phyloP scores from a whole-genome alignment of 495 filamentous ascomycete genomes.

The Aspergillus sclerotiicarbonarius region DNA sequence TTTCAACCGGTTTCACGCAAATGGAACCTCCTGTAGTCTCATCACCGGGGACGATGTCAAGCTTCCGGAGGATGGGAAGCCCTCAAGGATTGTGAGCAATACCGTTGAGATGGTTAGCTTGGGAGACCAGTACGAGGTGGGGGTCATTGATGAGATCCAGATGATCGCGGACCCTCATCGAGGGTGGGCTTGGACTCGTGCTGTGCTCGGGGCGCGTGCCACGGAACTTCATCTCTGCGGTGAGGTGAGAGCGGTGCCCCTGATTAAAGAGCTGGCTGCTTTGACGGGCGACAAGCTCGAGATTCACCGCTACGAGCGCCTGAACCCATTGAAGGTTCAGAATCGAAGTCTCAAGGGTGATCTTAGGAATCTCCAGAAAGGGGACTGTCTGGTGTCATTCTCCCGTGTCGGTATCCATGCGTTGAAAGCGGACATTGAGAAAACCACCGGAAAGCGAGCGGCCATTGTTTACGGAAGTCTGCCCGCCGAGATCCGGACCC shows the following conservation, averaged over 20 bases:
- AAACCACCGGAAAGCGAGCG: conserved; percentile 68
- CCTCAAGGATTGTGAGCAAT: conserved; percentile 66
- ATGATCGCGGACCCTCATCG: conserved; percentile 82
- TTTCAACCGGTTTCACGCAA: conserved; percentile 73
- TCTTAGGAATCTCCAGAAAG: conserved; percentile 69
- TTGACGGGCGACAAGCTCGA: conserved; percentile 78
- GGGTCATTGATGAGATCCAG: conserved; percentile 97
- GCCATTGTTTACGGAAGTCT: conserved; percentile 92
- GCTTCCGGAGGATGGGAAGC: conserved; percentile 46
- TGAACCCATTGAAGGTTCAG: conserved; percentile 73
- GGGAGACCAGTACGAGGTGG: conserved; percentile 71
- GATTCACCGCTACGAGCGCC: conserved; percentile 75
- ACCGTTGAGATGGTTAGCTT: conserved; percentile 96
- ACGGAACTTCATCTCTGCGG: conserved; percentile 93
- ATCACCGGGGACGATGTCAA: conserved; percentile 89
- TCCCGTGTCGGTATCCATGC: conserved; percentile 78
- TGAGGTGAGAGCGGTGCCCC: conserved; percentile 74
- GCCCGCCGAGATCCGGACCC: conserved; percentile 87
- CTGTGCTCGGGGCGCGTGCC: conserved; percentile 79
- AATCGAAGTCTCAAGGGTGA: conserved; percentile 57
- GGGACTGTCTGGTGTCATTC: conserved; percentile 87
- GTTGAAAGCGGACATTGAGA: conserved; percentile 75
- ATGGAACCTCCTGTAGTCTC: conserved; percentile 71
- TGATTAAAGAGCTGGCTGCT: conserved; percentile 78
- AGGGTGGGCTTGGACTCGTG: conserved; percentile 97